Percentiles rank a stretch among this genome's conserved stretches.
These are phyloP conservation scores for Podospora australis DNA, from an alignment of 495 filamentous ascomycete species.

Conservation along the genomic window DNA sequence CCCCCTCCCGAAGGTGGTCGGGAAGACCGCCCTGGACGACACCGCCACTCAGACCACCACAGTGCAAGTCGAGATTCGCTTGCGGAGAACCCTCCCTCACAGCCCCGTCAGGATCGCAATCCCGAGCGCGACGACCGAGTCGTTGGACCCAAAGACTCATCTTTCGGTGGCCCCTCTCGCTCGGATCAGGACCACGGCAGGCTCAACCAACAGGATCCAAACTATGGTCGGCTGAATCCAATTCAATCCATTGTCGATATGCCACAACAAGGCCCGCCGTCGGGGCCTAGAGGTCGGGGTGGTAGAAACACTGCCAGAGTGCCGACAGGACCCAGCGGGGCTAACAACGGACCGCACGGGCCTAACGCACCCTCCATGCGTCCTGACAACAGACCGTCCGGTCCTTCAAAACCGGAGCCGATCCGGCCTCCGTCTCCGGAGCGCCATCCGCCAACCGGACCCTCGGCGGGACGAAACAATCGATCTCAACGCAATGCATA, in stretches of 20 bases:
- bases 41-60: conserved; percentile 36
- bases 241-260: conserved; percentile 43
- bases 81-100: conserved; percentile 15
- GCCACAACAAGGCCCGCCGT: conserved; percentile 46
- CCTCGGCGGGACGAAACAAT: conserved; percentile 31
- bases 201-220: conserved; percentile 52
- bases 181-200: conserved; percentile 52
- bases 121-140: conserved; percentile 29
- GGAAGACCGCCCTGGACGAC: conserved; percentile 39
- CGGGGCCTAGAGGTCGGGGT: conserved; percentile 57
- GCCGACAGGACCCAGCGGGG: no score
- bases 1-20: conserved; percentile 31
- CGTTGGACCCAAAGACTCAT: conserved; percentile 28
- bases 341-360: no score
- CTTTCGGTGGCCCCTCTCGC: conserved; percentile 25
- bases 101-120: conserved; percentile 28
- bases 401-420: conserved; percentile 28
- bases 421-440: conserved; percentile 38
- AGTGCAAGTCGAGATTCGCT: conserved; percentile 31
- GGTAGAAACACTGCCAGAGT: conserved; percentile 34
- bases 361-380: conserved; percentile 31
- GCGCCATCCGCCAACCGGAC: conserved; percentile 43
- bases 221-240: conserved; percentile 53
- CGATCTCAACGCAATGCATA: conserved; percentile 34
- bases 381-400: conserved; percentile 30